Percentiles rank a stretch among this genome's conserved stretches.
phyloP scores from a whole-genome alignment of 305 asterid species.

The Fraxinus platypoda region DNA sequence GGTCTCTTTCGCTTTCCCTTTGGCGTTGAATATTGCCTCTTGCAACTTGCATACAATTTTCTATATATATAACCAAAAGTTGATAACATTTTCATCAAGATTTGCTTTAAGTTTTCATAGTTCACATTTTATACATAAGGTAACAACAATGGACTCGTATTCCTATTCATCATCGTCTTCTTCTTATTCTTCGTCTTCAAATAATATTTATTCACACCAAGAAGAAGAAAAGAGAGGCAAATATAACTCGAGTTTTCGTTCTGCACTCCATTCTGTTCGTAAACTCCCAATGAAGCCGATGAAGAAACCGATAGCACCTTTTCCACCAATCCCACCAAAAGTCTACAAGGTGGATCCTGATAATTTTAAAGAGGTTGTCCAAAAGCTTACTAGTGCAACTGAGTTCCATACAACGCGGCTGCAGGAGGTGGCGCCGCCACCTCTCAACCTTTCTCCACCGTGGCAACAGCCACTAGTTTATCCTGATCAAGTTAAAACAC shows the following conservation, averaged over 20 bases:
- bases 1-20: neutral
- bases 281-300: slow-evolving; percentile 27
- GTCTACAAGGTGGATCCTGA: slow-evolving; percentile 28
- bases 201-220: neutral
- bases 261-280: slow-evolving; percentile 50
- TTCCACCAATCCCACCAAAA: slow-evolving; percentile 31
- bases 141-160: neutral
- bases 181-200: neutral
- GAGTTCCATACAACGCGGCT: slow-evolving; percentile 1
- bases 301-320: slow-evolving; percentile 36
- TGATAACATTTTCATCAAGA: neutral
- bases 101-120: neutral
- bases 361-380: slow-evolving; percentile 36
- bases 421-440: slow-evolving; percentile 1
- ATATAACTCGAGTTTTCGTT: slow-evolving; percentile 18
- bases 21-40: neutral
- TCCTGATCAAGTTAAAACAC: neutral
- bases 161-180: slow-evolving; percentile 12
- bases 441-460: slow-evolving; percentile 18
- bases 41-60: neutral
- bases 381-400: slow-evolving; percentile 29
- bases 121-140: neutral
- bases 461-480: neutral
- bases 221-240: slow-evolving; percentile 3
- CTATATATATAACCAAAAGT: neutral